These are phyloP conservation scores for Dothideomycetes sp. DNA, from an alignment of 2,329 filamentous ascomycete genomes.

Conservation along the genomic window DNA sequence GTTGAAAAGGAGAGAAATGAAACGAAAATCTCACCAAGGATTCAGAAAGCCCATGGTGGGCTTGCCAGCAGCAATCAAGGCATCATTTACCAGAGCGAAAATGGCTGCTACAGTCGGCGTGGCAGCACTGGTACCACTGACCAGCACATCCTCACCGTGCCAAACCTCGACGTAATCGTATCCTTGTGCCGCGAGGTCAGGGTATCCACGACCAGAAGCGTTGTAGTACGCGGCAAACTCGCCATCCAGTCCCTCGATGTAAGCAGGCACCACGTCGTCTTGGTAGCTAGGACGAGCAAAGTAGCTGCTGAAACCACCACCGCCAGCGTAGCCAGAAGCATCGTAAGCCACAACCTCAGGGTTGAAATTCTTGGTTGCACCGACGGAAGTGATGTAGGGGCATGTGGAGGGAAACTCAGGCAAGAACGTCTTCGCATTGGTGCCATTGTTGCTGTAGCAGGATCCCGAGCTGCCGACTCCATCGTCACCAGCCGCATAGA, in stretches of 20 bases:
- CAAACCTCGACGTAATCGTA: conserved; percentile 29
- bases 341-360: conserved; percentile 41
- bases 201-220: conserved; percentile 31
- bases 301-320: conserved; percentile 35
- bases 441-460: conserved; percentile 36
- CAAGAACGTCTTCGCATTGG: conserved; percentile 30
- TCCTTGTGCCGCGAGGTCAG: conserved; percentile 43
- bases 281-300: conserved; percentile 35
- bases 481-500: conserved; percentile 52
- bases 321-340: conserved; percentile 36
- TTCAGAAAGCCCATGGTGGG: conserved; percentile 44
- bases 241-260: conserved; percentile 29
- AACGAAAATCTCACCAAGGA: conserved; percentile 20
- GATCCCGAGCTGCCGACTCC: conserved; percentile 41
- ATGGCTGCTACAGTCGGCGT: conserved; percentile 46
- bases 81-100: conserved; percentile 51
- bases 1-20: not conserved
- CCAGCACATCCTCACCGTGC: conserved; percentile 23
- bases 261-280: conserved; percentile 26
- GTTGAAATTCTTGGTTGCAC: conserved; percentile 29
- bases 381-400: conserved; percentile 38
- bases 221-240: conserved; percentile 35
- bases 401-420: conserved; percentile 37
- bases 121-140: conserved; percentile 43
- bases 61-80: conserved; percentile 38